These are phyloP conservation scores for Botrytis porri DNA, from an alignment of 2,329 filamentous ascomycete genomes.

Conservation along the genomic window DNA sequence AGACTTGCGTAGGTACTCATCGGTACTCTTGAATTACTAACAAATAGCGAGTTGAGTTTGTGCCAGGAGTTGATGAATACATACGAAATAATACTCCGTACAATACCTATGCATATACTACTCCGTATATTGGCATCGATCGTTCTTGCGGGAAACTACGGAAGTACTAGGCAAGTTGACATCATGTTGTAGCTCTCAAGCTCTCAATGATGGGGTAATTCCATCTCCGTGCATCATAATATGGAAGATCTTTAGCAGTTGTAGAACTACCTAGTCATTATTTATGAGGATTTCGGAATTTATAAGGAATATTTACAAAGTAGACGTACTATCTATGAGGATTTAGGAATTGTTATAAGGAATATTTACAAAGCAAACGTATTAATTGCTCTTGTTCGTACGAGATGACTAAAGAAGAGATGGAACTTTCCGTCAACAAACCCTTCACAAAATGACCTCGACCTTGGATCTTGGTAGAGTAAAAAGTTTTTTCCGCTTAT, in stretches of 20 bases:
- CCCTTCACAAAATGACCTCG: neutral
- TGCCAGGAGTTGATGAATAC: neutral
- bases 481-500: constrained; percentile 11
- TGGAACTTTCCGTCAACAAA: neutral
- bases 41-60: neutral
- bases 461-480: neutral
- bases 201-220: constrained; percentile 1
- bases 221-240: neutral
- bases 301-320: neutral
- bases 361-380: too few species aligned
- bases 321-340: too few species aligned
- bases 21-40: neutral
- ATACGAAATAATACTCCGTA: too few species aligned
- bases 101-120: neutral
- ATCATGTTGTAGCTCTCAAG: neutral
- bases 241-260: neutral
- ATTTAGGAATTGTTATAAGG: neutral
- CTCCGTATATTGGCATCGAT: neutral
- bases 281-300: neutral
- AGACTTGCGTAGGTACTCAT: too few species aligned
- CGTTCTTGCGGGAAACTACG: constrained; percentile 7
- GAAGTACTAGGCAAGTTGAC: neutral
- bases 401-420: neutral
- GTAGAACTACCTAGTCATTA: neutral
- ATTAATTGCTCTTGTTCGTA: neutral